Evolutionary conservation across 345 rosid genomes (phyloP), one percentile per base, ranked within the genome.

Genomic region (Camelina neglecta): DNA sequence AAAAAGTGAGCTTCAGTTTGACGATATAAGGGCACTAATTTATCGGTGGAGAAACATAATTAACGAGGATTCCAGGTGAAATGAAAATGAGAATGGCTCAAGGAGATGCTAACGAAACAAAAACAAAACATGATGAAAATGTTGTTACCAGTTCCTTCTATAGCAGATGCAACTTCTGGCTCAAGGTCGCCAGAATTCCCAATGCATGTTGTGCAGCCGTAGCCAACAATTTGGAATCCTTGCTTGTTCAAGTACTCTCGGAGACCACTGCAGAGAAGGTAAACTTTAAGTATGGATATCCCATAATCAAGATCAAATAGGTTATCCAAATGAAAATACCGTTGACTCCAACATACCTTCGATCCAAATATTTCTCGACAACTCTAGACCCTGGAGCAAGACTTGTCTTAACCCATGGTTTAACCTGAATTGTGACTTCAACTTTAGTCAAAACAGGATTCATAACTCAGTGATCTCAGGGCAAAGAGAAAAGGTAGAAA

Each of bases 351-450:
- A 29, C 80, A 24, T 39, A 92, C 97, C 95, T 92, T 77, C 83
- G 64, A 15, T 78, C 89, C 73, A 92, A 68, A 79, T 88, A 89
- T 69, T 87, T 81, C n/a, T 85, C 86, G 45, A 89, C 93, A 74
- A 89, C 92, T 62, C 93, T 87, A 60, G 93, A 92, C 5, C 97
- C 97, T 9, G 93, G 93, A 47, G 85, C 93, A 75, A 91, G 95
- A 77, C 93, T 91, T 39, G 97, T 91, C 77, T 89, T 89, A 64
- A 91, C 77, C 97, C 97, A 92, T 72, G 96, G 93, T 75, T 92
- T 88, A 66, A 92, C 90, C 97, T 89, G 84, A 69, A 65, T 53
- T 13, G 47, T n/a, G 51, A 51, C 61, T 6, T 50, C 59, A 67
- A 56, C 18, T 1, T 36, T 57, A 74, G 24, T 68, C 39, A 79